Percentiles rank a stretch among this genome's conserved stretches.
These are phyloP conservation scores for Boletus smithii DNA, from an alignment of 1,284 basidiomycete species.

Conservation along the genomic window DNA sequence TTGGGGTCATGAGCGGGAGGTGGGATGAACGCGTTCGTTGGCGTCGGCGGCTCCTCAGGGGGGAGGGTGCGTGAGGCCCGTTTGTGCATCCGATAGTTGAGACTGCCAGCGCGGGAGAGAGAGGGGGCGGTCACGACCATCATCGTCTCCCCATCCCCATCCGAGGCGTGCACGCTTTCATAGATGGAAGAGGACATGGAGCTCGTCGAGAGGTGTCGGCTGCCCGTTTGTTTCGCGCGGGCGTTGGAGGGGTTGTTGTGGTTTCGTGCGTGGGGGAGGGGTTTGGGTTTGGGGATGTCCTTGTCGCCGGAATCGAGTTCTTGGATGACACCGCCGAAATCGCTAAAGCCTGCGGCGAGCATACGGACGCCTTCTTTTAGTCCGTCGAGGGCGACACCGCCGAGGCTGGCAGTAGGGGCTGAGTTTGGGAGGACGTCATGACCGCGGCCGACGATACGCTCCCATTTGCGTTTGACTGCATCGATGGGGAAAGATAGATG, in stretches of 20 bases:
- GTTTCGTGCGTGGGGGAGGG: conserved; percentile 4
- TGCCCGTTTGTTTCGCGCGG: background rate
- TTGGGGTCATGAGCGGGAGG: background rate
- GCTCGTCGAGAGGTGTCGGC: conserved; percentile 12
- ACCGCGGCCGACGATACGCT: conserved; percentile 65
- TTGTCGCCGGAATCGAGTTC: conserved; percentile 8
- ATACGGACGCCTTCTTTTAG: conserved; percentile 63
- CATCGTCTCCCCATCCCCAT: background rate
- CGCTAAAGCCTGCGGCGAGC: conserved; percentile 41
- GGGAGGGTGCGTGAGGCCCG: conserved; percentile 3
- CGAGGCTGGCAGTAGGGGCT: conserved; percentile 9
- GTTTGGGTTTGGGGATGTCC: background rate
- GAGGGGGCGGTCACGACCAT: conserved; percentile 2
- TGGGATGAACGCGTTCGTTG: background rate
- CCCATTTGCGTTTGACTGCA: conserved; percentile 76
- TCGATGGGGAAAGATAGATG: background rate
- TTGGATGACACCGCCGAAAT: conserved; percentile 20
- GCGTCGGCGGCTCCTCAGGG: background rate
- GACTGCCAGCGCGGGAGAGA: conserved; percentile 20
- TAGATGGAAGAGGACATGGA: conserved; percentile 19
- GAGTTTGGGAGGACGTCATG: conserved; percentile 29
- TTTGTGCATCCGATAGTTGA: conserved; percentile 18
- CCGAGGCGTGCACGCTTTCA: conserved; percentile 6
- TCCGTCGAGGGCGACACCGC: conserved; percentile 48
- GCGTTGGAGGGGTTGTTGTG: conserved; percentile 12